Evolutionary conservation across 805 yeast species (phyloP).

Genomic region (Lipomyces orientalis): DNA sequence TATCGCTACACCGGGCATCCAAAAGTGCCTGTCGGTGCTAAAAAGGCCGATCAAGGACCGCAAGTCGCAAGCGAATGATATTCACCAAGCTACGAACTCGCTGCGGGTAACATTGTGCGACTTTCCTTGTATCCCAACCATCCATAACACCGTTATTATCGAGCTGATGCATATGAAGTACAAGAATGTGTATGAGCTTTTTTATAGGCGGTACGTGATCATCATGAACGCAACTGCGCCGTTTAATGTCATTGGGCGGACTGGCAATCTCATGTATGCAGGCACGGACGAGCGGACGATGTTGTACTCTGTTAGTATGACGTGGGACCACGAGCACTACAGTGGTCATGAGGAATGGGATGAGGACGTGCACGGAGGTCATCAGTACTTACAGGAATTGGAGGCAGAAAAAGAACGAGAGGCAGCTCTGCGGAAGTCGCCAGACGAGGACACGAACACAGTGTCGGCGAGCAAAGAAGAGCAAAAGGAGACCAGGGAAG

Average conservation of each 20-base stretch:
- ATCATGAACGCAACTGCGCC: constrained; percentile 34
- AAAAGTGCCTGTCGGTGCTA: constrained; percentile 11
- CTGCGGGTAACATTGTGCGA: constrained; percentile 32
- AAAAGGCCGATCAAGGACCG: background rate
- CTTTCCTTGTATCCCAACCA: constrained; percentile 34
- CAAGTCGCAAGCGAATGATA: constrained; percentile 12
- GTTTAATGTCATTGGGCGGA: constrained; percentile 30
- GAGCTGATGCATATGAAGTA: constrained; percentile 30
- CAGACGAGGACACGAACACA: background rate
- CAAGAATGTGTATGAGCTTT: constrained; percentile 17
- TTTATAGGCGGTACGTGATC: constrained; percentile 22
- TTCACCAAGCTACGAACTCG: constrained; percentile 30
- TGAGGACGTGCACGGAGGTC: constrained; percentile 25
- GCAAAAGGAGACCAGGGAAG: too few relatives aligned
- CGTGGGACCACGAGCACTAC: constrained; percentile 21
- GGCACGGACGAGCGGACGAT: constrained; percentile 22
- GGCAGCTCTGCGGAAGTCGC: background rate
- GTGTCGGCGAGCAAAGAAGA: background rate
- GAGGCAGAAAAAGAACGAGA: background rate
- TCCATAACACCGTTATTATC: constrained; percentile 29
- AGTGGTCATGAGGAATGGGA: constrained; percentile 23
- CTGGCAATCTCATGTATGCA: constrained; percentile 20
- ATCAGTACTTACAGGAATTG: background rate
- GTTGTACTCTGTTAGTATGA: constrained; percentile 28
- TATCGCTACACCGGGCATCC: background rate